phyloP scores from a whole-genome alignment of 805 yeast species.

The Priceomyces haplophilus region DNA sequence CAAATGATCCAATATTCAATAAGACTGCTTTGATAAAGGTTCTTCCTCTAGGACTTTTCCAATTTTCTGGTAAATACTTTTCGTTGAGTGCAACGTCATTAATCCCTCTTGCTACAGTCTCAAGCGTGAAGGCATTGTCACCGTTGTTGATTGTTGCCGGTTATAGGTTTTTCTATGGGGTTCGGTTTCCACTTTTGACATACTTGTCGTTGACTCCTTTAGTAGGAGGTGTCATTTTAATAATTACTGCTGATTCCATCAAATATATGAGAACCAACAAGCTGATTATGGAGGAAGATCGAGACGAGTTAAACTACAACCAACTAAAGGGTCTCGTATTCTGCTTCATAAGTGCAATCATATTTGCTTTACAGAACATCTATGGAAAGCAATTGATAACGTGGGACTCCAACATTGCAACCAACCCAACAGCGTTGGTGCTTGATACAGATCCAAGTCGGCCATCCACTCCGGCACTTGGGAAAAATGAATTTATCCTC shows the following conservation, averaged over 20 bases:
- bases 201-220: constrained; percentile 52
- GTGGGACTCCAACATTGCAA: constrained; percentile 38
- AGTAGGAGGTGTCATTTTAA: constrained; percentile 50
- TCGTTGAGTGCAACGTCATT: constrained; percentile 62
- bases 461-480: constrained; percentile 15
- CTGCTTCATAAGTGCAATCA: constrained; percentile 64
- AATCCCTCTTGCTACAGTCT: constrained; percentile 66
- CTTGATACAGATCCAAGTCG: constrained; percentile 20
- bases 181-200: constrained; percentile 47
- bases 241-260: constrained; percentile 35
- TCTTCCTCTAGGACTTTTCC: constrained; percentile 64
- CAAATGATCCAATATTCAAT: constrained; percentile 19
- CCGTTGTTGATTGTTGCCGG: constrained; percentile 59
- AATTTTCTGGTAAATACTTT: constrained; percentile 61
- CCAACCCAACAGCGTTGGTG: constrained; percentile 26
- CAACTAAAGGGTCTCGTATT: constrained; percentile 62
- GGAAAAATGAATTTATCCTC: neutral
- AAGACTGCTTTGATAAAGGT: constrained; percentile 42
- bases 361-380: constrained; percentile 83
- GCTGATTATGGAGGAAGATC: constrained; percentile 9
- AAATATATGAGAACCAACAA: constrained; percentile 3
- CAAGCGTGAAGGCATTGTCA: constrained; percentile 65
- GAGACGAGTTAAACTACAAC: constrained; percentile 15
- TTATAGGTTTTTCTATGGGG: constrained; percentile 51
- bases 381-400: constrained; percentile 79